These are phyloP conservation scores for Pseudogymnoascus sp. DNA, from an alignment of 2,329 filamentous ascomycete genomes.

Conservation along the genomic window DNA sequence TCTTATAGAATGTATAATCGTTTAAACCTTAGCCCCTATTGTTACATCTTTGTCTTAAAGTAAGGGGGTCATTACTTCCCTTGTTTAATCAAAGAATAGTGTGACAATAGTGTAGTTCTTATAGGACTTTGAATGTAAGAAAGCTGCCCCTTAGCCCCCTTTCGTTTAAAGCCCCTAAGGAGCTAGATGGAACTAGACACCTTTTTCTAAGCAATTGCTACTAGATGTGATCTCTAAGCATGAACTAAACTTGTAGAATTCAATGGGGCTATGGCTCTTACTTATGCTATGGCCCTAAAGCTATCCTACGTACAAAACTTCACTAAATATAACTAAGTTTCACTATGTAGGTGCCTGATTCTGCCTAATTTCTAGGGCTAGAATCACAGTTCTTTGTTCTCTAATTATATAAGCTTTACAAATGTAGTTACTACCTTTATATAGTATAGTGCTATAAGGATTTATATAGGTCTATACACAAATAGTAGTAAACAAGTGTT, in stretches of 20 bases:
- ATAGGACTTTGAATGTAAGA: background rate
- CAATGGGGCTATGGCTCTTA: too few species aligned
- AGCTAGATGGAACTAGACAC: background rate
- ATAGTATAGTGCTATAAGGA: too few species aligned
- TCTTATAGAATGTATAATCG: background rate
- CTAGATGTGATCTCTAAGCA: background rate
- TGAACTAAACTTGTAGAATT: background rate
- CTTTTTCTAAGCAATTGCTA: background rate
- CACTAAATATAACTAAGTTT: too few species aligned
- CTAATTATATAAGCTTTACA: too few species aligned
- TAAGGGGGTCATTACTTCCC: background rate
- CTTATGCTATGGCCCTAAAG: too few species aligned
- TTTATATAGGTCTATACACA: too few species aligned
- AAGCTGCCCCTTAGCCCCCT: background rate
- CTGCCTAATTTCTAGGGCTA: too few species aligned
- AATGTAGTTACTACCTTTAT: too few species aligned
- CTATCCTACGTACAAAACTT: too few species aligned
- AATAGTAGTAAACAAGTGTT: too few species aligned
- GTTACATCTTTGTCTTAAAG: background rate
- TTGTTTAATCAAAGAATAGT: background rate
- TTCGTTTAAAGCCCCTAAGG: background rate
- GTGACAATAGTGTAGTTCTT: background rate
- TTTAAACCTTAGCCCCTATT: background rate
- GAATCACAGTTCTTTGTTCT: too few species aligned
- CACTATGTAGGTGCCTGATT: too few species aligned